Evolutionary conservation across 2,329 filamentous ascomycete species (phyloP), one percentile per base, ranked within the genome.

Genomic region (Aspergillus brasiliensis): DNA sequence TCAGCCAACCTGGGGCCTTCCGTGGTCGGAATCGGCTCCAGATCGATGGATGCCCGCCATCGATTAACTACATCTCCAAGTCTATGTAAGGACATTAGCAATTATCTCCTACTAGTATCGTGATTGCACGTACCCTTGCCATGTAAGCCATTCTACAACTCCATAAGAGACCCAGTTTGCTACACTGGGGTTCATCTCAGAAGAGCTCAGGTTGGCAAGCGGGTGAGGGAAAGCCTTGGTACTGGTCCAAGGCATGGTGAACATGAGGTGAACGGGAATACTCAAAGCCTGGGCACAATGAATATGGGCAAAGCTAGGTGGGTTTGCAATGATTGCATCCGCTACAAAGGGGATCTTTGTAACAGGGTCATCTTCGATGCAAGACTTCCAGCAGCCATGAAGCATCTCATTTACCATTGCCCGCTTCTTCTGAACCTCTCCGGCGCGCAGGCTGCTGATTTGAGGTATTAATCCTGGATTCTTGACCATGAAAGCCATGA

Each of bases 291-390:
- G 75, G 0, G 82, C 82, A 65, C 81, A 84, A 60, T 83, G 81
- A 3, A 84, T 74, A 67, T 84, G 82, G 0, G 80, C 81, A 71
- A 83, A 82, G 2, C 77, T 81, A 0, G 82, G 81, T 0, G 83
- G 82, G 51, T 84, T 84, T 1, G 83, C 83, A 56, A 85, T 84
- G 46, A 85, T 84, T 3, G 77, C 77, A 53, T 85, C 80, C 3
- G 83, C 82, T n/a, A 84, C 74, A 62, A 85, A 85, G 1, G 81
- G 80, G 19, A 74, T 69, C 11, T 62, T 47, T 0, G 67, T 64
- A 2, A 59, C 28, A 2, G 68, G 65, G 49, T 74, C 73, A 56
- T 73, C 62, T 38, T 75, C 68, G 19, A 78, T 70, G 56, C 78
- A 80, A 0, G 75, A 75, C 56, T 64, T 67, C 77, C 77, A 80